phyloP scores from a whole-genome alignment of 768 basidiomycete species.

The Suillus subluteus region DNA sequence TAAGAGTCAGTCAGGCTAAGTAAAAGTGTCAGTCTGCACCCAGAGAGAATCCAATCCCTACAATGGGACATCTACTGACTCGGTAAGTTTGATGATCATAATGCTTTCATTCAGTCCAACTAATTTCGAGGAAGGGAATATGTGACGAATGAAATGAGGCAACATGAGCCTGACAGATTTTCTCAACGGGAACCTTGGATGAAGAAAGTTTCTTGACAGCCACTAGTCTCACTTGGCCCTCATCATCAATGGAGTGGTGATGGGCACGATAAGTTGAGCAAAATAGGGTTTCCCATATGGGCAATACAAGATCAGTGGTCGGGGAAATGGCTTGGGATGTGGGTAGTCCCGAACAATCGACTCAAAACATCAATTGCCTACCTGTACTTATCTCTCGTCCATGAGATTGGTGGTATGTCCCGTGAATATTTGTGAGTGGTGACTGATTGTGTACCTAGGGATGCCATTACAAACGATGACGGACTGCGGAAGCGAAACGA shows the following conservation, averaged over 20 bases:
- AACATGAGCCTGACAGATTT: conserved; percentile 30
- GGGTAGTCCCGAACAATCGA: conserved; percentile 19
- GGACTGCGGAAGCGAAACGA: conserved; percentile 37
- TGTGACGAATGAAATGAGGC: conserved; percentile 24
- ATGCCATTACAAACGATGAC: conserved; percentile 38
- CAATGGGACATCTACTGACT: conserved; percentile 17
- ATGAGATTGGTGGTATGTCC: neutral
- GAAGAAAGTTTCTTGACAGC: conserved; percentile 27
- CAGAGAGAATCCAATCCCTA: no score
- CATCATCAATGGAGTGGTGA: conserved; percentile 38
- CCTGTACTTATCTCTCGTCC: conserved; percentile 22
- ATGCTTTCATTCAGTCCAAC: no score
- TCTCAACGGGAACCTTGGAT: conserved; percentile 24
- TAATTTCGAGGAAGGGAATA: conserved; percentile 15
- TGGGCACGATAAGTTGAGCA: no score
- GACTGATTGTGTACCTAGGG: conserved; percentile 17
- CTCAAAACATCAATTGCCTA: conserved; percentile 28
- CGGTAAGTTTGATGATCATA: no score
- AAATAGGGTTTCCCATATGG: no score
- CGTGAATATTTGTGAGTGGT: neutral
- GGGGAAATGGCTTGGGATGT: conserved; percentile 1
- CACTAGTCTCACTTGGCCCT: conserved; percentile 26
- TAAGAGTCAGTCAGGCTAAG: no score
- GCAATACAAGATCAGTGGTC: conserved; percentile 19
- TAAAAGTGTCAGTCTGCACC: no score